Conservation (phyloP, 495 filamentous ascomycete species). For the Lasiosphaeris hirsuta region DNA sequence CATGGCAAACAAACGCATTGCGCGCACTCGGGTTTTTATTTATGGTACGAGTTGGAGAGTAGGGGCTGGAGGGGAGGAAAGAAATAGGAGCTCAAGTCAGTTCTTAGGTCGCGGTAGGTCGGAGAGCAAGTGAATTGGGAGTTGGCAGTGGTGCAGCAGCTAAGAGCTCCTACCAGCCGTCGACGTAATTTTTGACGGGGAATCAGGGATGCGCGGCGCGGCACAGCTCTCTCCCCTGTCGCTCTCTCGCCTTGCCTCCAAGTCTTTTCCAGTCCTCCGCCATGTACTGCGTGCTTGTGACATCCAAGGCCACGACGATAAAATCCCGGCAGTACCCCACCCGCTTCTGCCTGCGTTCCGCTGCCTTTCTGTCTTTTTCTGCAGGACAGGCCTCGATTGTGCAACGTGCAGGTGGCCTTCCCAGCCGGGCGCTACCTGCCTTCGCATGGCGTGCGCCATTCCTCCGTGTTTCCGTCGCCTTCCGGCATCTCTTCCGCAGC, state of each 20-base stretch:
- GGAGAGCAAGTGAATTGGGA: not conserved
- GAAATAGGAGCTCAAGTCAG: not conserved
- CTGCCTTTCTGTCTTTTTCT: conserved; percentile 3
- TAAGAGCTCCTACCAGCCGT: conserved; percentile 10
- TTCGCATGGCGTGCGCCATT: not conserved
- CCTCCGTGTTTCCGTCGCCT: not conserved
- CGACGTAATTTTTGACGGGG: conserved; percentile 31
- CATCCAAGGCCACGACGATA: conserved; percentile 22
- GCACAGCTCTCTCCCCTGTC: conserved; percentile 16
- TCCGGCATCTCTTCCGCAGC: not conserved
- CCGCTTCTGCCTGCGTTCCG: not conserved
- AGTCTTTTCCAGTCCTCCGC: too few relatives aligned
- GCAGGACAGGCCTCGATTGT: not conserved
- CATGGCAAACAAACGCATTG: too few relatives aligned
- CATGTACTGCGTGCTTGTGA: not conserved
- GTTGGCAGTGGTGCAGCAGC: not conserved
- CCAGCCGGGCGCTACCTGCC: not conserved
- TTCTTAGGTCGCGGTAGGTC: not conserved
- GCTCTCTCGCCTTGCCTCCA: too few relatives aligned
- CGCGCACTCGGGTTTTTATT: too few relatives aligned
- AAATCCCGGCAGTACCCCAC: conserved; percentile 23
- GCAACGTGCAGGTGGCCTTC: not conserved
- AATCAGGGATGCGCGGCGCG: conserved; percentile 22
- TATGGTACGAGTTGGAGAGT: too few relatives aligned
- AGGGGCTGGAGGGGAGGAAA: too few relatives aligned